Percentiles rank a stretch among this genome's conserved stretches.
Conservation (phyloP, 75 land plant genomes). For the Selaginella tamariscina region DNA sequence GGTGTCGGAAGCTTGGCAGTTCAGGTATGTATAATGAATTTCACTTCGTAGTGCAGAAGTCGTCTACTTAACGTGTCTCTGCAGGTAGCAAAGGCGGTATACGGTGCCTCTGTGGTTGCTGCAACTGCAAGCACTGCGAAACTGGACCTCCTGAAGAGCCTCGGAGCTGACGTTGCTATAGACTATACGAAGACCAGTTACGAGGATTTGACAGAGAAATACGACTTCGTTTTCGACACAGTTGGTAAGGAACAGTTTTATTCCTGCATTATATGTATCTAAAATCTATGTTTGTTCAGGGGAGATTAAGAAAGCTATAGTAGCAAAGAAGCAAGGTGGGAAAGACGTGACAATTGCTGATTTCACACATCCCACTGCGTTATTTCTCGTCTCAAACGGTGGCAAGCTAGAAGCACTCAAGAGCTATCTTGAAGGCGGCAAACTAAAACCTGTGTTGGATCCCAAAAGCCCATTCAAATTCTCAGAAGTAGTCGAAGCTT, state of each 20-base stretch:
- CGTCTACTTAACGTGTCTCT: too few relatives aligned
- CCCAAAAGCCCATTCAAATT: conserved; percentile 1
- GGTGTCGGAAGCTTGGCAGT: not conserved
- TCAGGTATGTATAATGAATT: not conserved
- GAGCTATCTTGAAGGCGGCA: not conserved
- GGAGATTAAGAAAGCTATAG: not conserved
- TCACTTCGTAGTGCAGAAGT: not conserved
- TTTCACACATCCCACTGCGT: not conserved
- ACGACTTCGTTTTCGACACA: not conserved
- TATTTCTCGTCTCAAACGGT: not conserved
- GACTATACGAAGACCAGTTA: not conserved
- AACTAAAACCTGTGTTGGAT: not conserved
- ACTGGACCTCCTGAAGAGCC: not conserved
- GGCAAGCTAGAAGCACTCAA: not conserved
- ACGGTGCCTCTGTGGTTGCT: not conserved
- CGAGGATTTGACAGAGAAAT: not conserved
- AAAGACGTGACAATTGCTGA: not conserved
- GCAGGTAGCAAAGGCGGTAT: not conserved
- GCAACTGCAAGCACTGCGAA: not conserved
- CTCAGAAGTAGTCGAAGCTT: not conserved
- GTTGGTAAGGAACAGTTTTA: not conserved
- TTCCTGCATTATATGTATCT: too few relatives aligned
- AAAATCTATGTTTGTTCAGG: not conserved
- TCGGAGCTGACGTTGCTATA: conserved; percentile 1
- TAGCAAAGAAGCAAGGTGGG: not conserved